Conservation (phyloP, 805 yeast genomes). For the Starmerella tilneyi region DNA sequence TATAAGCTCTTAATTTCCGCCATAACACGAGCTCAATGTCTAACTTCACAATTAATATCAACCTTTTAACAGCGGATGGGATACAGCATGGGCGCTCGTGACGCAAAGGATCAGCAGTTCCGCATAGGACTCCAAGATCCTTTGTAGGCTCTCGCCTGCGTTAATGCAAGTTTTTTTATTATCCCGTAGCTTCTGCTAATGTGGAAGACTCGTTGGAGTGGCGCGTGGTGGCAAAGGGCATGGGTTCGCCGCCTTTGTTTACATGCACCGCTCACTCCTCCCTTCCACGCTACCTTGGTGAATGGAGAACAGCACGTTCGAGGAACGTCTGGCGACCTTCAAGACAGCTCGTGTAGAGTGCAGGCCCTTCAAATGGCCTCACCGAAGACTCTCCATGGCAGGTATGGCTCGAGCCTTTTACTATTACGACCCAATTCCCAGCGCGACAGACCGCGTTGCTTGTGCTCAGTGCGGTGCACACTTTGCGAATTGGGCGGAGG, state of each 20-base stretch:
- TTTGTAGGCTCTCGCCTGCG: too few relatives aligned
- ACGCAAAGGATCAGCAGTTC: too few relatives aligned
- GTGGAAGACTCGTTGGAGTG: too few relatives aligned
- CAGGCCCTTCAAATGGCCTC: conserved; percentile 3
- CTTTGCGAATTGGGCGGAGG: neutral
- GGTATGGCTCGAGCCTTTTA: conserved; percentile 10
- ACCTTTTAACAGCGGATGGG: too few relatives aligned
- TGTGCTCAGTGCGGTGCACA: conserved; percentile 3
- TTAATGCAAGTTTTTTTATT: too few relatives aligned
- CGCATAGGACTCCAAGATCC: too few relatives aligned
- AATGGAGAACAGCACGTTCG: neutral
- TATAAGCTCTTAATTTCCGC: too few relatives aligned
- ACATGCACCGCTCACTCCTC: neutral
- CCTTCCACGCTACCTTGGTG: neutral
- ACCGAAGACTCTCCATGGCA: conserved; percentile 8
- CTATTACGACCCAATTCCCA: neutral
- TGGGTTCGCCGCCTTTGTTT: neutral
- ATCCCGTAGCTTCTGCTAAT: too few relatives aligned
- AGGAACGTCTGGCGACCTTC: conserved; percentile 6
- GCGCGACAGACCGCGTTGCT: neutral
- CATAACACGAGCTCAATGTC: too few relatives aligned
- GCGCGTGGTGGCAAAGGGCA: too few relatives aligned
- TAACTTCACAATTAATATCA: too few relatives aligned
- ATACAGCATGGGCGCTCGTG: too few relatives aligned
- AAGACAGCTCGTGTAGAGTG: neutral